Evolutionary conservation across 2,329 filamentous ascomycete species (phyloP), one percentile per base, ranked within the genome.

Genomic region (Fusarium buharicum): DNA sequence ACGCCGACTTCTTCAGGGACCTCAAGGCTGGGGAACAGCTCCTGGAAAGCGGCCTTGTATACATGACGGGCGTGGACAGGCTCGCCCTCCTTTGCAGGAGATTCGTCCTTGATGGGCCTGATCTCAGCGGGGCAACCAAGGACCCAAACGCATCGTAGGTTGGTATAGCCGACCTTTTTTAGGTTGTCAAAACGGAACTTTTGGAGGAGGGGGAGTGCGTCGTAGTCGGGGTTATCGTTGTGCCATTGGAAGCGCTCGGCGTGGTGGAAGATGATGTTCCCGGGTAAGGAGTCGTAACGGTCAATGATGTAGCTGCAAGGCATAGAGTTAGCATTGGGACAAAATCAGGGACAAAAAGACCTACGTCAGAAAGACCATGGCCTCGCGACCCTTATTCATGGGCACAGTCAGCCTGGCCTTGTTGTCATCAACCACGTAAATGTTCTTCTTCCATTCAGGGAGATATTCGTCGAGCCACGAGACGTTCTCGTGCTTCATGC

Each of bases 71-170:
- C 74, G 51, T 78, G 79, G 8, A 75, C 57, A 24, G 71, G 71
- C 50, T 73, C 72, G 37, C 51, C 55, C 50, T 60, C 63, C 57
- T 59, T 79, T 73, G 44, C 72, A 65, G 52, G 79, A 74, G 53
- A 55, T 31, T 73, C 76, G 50, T 79, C 73, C 17, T 68, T 63
- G 16, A 73, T 66, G 2, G 80, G 80, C 5, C 73, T 72, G 65
- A 84, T 81, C 74, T 82, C 79, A 43, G 65, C 71, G 4, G 81
- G 78, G 59, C 86, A 88, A 9, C 85, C 85, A 3, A 85, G 82
- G 37, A 80, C 76, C 82, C 81, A 84, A 62, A 82, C 82, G 70
- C 86, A 88, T 47, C 86, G 82, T 46, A 88, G 77, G 67, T 88
- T 88, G 62, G 83, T 81, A 69, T 87, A 88, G 40, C 85, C 86